A percentile compares a stretch with the other conserved stretches of the same genome.
Conservation (phyloP, 768 basidiomycete species). For the Panus rudis region DNA sequence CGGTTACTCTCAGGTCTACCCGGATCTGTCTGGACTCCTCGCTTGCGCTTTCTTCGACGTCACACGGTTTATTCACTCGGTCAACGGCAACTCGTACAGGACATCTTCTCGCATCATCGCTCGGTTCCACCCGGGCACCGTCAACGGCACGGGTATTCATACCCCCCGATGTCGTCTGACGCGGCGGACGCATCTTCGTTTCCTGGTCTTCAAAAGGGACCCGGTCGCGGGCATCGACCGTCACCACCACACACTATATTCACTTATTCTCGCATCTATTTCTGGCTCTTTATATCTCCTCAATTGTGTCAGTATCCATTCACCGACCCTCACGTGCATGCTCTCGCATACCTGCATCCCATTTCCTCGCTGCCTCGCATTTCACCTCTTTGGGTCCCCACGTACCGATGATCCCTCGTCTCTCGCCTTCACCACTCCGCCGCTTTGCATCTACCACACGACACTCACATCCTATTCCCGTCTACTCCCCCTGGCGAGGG, state of each 20-base stretch:
- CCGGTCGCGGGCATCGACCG: slow-evolving; percentile 12
- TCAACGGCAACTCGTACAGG: slow-evolving; percentile 32
- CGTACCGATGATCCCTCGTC: neutral
- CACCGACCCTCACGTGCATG: slow-evolving; percentile 31
- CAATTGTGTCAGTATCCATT: slow-evolving; percentile 41
- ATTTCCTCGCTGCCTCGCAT: slow-evolving; percentile 19
- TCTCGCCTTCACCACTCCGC: neutral
- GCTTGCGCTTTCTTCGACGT: slow-evolving; percentile 14
- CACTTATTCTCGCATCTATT: slow-evolving; percentile 15
- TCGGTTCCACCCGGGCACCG: slow-evolving; percentile 22
- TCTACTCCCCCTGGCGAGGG: slow-evolving; percentile 11
- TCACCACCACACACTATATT: slow-evolving; percentile 9
- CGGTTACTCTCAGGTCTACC: slow-evolving; percentile 20
- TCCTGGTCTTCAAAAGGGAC: slow-evolving; percentile 3
- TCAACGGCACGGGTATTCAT: slow-evolving; percentile 38
- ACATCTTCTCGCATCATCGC: slow-evolving; percentile 21
- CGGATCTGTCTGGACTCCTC: slow-evolving; percentile 15
- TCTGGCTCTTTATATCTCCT: slow-evolving; percentile 18
- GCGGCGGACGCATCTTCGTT: slow-evolving; percentile 15
- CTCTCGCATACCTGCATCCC: slow-evolving; percentile 28
- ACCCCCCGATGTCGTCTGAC: slow-evolving; percentile 38
- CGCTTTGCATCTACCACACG: slow-evolving; percentile 3
- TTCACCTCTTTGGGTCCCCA: slow-evolving; percentile 10
- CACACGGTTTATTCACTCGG: slow-evolving; percentile 19
- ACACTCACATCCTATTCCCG: slow-evolving; percentile 14